A percentile compares a stretch with the other conserved stretches of the same genome.
Conservation (phyloP, 805 yeast genomes). For the Teunomyces pallodes region DNA sequence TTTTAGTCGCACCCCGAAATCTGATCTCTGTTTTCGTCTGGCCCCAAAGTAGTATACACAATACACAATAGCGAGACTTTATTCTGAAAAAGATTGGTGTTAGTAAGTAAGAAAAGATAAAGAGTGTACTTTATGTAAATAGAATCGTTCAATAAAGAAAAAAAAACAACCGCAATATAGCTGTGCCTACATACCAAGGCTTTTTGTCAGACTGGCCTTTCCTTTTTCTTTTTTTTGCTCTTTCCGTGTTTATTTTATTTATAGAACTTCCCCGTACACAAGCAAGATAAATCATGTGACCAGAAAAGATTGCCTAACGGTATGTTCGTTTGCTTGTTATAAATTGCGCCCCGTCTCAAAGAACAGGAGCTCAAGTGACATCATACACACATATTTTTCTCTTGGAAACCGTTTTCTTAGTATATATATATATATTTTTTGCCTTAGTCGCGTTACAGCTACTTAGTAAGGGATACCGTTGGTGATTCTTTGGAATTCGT, state of each 20-base stretch:
- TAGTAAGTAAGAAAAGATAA: background rate
- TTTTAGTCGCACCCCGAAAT: constrained; percentile 1
- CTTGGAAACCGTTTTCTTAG: background rate
- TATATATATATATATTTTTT: background rate
- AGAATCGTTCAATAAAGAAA: background rate
- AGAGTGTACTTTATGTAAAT: background rate
- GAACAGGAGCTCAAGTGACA: background rate
- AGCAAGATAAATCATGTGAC: background rate
- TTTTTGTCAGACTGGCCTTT: background rate
- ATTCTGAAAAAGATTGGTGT: background rate
- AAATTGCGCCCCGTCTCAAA: background rate
- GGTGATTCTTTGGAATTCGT: constrained; percentile 93
- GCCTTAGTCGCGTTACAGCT: background rate
- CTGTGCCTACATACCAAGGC: constrained; percentile 2
- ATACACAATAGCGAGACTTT: background rate
- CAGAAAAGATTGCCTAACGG: too few species aligned
- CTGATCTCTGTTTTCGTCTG: constrained; percentile 3
- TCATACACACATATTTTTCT: background rate
- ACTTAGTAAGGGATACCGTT: constrained; percentile 92
- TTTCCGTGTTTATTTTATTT: background rate
- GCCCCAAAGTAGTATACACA: background rate
- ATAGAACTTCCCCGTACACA: background rate
- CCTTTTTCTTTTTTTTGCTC: background rate
- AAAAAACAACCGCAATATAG: background rate
- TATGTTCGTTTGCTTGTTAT: background rate